These are phyloP conservation scores for Fragaria nilgerrensis DNA, from an alignment of 306 rosid genomes.

Conservation along the genomic window DNA sequence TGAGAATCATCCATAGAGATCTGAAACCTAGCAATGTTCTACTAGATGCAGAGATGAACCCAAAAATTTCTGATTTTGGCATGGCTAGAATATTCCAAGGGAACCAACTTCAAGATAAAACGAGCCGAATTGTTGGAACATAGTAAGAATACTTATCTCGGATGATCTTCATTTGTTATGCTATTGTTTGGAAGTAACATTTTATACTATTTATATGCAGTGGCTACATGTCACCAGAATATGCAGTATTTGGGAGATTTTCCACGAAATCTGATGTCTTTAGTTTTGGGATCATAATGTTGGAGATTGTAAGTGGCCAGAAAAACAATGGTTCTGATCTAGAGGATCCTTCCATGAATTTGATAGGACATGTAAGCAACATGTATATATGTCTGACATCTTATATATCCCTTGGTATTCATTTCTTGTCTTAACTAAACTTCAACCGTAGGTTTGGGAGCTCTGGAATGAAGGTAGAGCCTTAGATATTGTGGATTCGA, in stretches of 20 bases:
- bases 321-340: constrained; percentile 35
- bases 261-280: constrained; percentile 49
- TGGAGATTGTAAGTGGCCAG: constrained; percentile 53
- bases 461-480: constrained; percentile 45
- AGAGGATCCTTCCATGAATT: constrained; percentile 30
- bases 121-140: constrained; percentile 54
- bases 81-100: constrained; percentile 58
- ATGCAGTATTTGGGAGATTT: constrained; percentile 54
- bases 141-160: constrained; percentile 39
- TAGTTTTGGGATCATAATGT: constrained; percentile 51
- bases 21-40: constrained; percentile 53
- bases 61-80: constrained; percentile 70
- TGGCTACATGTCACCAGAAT: constrained; percentile 67
- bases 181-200: neutral
- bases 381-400: neutral
- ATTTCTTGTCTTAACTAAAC: neutral
- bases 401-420: neutral
- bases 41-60: constrained; percentile 44
- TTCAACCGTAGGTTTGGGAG: constrained; percentile 43
- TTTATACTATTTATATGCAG: constrained; percentile 2
- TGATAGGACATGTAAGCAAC: constrained; percentile 52
- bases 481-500: constrained; percentile 42
- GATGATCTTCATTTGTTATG: neutral
- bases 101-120: constrained; percentile 42
- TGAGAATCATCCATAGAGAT: constrained; percentile 60